Evolutionary conservation across 208 protist species (phyloP).

Genomic region (Trypanosoma melophagium): DNA sequence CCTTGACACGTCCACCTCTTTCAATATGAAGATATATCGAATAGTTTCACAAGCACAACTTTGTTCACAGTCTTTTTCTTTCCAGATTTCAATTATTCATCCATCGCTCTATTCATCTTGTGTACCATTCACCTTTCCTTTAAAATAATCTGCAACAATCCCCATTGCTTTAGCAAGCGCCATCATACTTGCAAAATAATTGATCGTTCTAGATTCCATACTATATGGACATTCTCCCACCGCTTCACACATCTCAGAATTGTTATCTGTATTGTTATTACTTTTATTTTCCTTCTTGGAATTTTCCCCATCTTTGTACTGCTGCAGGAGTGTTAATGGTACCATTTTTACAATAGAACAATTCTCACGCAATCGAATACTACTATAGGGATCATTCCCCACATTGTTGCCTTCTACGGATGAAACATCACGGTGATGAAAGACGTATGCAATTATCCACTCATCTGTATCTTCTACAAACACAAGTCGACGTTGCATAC

Average conservation of each 20-base stretch:
- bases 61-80: too few species aligned
- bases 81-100: too few species aligned
- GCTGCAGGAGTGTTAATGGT: conserved; percentile 13
- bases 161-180: conserved; percentile 55
- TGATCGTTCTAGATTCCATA: conserved; percentile 55
- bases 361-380: not conserved
- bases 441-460: conserved; percentile 48
- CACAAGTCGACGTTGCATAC: conserved; percentile 36
- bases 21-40: too few species aligned
- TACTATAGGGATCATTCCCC: not conserved
- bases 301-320: not conserved
- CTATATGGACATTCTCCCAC: conserved; percentile 46
- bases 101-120: too few species aligned
- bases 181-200: conserved; percentile 63
- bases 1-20: too few species aligned
- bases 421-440: conserved; percentile 27
- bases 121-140: not conserved
- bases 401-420: not conserved
- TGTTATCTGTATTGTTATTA: not conserved
- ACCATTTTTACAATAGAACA: conserved; percentile 15
- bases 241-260: conserved; percentile 4
- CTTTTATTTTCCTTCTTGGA: not conserved
- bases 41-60: too few species aligned
- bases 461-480: conserved; percentile 53
- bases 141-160: conserved; percentile 18